Base-by-base conservation (phyloP, 495 filamentous ascomycete species). In the Penicillium dipodomyicola region DNA sequence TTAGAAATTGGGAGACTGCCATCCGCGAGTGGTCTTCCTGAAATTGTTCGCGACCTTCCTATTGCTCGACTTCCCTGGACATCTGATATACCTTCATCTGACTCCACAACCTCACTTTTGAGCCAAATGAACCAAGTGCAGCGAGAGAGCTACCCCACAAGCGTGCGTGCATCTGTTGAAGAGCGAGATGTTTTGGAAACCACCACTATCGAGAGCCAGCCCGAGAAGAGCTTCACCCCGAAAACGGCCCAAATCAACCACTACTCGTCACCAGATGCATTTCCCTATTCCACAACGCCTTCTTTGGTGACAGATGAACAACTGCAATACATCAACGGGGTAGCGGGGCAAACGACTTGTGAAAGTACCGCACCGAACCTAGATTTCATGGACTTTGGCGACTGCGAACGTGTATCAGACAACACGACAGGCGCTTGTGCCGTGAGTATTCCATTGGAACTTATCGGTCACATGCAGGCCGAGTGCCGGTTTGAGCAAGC, bases 51-150 rank as follows among this genome's bases (percentile, higher is more conserved):
- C 0, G 60, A 65, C 5, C 61, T 70, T 14, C 58, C 65, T 5
- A 67, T 64, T n/a, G 54, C 59, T 9, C 54, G 57, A 14, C 54
- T 71, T 4, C 68, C 70, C 2, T 69, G 68, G 64, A 63, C 61
- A 14, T 56, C 63, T 25, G 44, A 56, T 14, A 23, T 35, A 20
- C 4, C 30, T 2, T 22, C 19, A 2, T 29, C 19, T 0, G 4
- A 35, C 11, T 37, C 9, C 14, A 29, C 7, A 5, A 22, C 0
- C 9, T 6, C 11, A 2, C 10, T 23, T 5, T 15, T 11, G n/a
- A 37, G 10, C 30, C 4, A 5, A 3, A 30, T 15, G n/a, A 5
- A n/a, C 7, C 19, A 39, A 14, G 11, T 5, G 6, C 30, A 50
- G 4, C 29, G 3, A 15, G 32, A 14, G 1, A 5, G 23, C 0